Percentiles rank a stretch among this genome's conserved stretches.
These are phyloP conservation scores for Ustilago nuda DNA, from an alignment of 1,284 basidiomycete genomes.

Conservation along the genomic window DNA sequence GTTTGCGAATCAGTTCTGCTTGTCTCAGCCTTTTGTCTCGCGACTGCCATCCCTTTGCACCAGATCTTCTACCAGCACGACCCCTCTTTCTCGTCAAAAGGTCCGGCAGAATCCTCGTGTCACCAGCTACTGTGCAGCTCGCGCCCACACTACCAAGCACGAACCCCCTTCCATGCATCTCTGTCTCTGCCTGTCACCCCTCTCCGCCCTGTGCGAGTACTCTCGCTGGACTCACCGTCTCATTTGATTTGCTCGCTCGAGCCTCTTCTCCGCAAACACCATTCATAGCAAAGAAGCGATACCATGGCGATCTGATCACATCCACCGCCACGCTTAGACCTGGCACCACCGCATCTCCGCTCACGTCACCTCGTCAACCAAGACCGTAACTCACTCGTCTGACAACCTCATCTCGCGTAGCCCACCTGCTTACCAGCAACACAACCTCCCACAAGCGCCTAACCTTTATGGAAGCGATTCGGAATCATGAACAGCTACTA, in stretches of 20 bases:
- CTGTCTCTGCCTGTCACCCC: background rate
- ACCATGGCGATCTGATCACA: conserved; percentile 2
- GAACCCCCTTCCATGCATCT: background rate
- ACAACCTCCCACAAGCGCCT: background rate
- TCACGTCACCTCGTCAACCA: background rate
- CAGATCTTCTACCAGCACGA: conserved; percentile 7
- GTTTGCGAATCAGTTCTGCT: background rate
- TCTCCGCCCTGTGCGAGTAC: background rate
- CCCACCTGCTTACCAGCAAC: background rate
- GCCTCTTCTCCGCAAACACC: background rate
- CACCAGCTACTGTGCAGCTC: background rate
- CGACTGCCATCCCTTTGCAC: background rate
- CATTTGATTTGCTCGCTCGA: background rate
- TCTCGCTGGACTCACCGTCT: background rate
- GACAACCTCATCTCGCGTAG: background rate
- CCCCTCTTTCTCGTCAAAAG: background rate
- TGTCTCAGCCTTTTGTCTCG: background rate
- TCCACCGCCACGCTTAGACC: background rate
- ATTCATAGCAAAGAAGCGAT: background rate
- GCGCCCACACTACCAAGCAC: conserved; percentile 1
- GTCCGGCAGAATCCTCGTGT: background rate
- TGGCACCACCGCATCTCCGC: background rate
- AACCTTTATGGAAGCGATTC: background rate
- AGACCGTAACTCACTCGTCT: background rate
- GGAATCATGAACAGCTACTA: conserved; percentile 17